These are phyloP conservation scores for Aspergillus sp. DNA, from an alignment of 2,329 filamentous ascomycete genomes.

Conservation along the genomic window DNA sequence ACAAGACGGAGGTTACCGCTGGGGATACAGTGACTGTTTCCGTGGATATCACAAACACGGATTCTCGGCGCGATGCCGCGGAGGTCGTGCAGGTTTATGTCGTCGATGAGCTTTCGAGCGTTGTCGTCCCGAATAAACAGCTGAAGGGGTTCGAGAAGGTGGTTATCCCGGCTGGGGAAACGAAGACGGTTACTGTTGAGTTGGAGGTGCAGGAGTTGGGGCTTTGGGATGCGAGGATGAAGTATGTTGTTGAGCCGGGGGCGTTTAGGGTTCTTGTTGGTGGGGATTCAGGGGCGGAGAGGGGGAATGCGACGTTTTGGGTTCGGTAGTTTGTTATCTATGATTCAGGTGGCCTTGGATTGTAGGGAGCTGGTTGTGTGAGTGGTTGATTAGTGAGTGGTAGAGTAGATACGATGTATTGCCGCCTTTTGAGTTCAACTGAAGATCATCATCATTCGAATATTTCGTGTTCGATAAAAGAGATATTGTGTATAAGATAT, in stretches of 20 bases:
- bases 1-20: constrained; percentile 54
- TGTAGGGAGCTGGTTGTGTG: neutral
- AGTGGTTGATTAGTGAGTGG: neutral
- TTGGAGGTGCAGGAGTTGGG: constrained; percentile 57
- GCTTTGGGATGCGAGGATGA: constrained; percentile 63
- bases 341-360: neutral
- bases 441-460: neutral
- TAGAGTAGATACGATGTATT: neutral
- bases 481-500: neutral
- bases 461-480: neutral
- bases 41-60: constrained; percentile 65
- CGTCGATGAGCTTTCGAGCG: constrained; percentile 63
- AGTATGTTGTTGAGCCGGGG: constrained; percentile 75
- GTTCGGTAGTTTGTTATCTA: constrained; percentile 23
- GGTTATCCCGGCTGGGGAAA: constrained; percentile 62
- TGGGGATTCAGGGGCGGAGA: constrained; percentile 46
- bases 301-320: constrained; percentile 38
- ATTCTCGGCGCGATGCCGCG: constrained; percentile 58
- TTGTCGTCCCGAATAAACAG: constrained; percentile 67
- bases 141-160: constrained; percentile 73
- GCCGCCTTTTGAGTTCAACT: neutral
- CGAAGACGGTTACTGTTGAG: constrained; percentile 57
- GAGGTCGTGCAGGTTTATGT: constrained; percentile 73
- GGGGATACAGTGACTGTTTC: constrained; percentile 62
- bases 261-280: constrained; percentile 68